Conservation (phyloP, 2,329 filamentous ascomycete genomes). For the Penicillium sp. region DNA sequence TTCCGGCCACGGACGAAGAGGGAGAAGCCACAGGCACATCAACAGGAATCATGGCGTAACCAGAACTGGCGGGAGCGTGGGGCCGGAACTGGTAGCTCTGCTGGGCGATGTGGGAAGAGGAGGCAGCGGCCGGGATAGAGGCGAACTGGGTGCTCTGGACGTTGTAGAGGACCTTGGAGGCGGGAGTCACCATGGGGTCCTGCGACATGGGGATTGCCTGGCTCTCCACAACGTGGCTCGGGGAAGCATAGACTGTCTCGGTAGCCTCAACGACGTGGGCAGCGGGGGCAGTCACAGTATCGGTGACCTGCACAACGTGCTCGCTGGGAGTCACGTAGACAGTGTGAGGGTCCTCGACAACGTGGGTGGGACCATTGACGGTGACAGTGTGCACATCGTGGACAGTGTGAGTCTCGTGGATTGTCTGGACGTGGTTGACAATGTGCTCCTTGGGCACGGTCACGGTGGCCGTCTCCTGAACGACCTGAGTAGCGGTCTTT, state of each 20-base stretch:
- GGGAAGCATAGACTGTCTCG: conserved; percentile 10
- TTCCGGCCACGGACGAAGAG: conserved; percentile 20
- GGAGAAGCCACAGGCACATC: conserved; percentile 22
- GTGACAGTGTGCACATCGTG: conserved; percentile 11
- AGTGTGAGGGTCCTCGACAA: conserved; percentile 14
- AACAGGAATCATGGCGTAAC: conserved; percentile 27
- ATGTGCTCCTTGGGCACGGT: conserved; percentile 2
- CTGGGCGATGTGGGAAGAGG: conserved; percentile 4
- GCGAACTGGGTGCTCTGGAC: conserved; percentile 1
- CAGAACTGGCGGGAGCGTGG: conserved; percentile 11
- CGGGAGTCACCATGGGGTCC: background rate
- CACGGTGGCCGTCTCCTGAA: conserved; percentile 16
- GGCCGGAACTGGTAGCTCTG: conserved; percentile 9
- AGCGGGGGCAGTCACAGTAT: conserved; percentile 1
- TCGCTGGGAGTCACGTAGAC: conserved; percentile 6
- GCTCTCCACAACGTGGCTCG: conserved; percentile 1
- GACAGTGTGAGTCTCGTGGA: background rate
- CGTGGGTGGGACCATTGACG: conserved; percentile 15
- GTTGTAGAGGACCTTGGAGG: conserved; percentile 3
- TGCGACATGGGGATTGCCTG: background rate
- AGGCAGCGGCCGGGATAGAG: conserved; percentile 1
- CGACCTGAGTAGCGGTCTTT: conserved; percentile 19
- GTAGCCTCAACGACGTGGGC: conserved; percentile 11
- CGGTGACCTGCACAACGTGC: conserved; percentile 5
- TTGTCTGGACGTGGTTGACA: conserved; percentile 4